Evolutionary conservation across 1,284 basidiomycete genomes (phyloP).

Genomic region (Porodaedalea pini): DNA sequence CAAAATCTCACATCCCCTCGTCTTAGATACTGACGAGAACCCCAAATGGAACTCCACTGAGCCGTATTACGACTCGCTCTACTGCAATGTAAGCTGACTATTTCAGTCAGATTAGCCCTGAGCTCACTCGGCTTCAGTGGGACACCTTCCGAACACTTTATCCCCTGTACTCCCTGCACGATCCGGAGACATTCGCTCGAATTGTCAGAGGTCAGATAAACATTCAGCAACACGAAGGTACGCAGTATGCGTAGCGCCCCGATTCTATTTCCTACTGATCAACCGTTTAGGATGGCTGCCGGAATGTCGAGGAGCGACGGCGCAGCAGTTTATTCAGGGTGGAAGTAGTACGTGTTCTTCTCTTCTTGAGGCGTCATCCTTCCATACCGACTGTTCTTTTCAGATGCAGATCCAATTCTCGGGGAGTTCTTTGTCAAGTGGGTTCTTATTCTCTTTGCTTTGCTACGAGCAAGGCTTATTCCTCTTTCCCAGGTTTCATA

Average conservation of each 20-base stretch:
- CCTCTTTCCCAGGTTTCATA: slow-evolving; percentile 39
- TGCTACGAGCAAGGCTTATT: neutral
- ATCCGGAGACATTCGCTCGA: slow-evolving; percentile 50
- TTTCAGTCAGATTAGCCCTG: neutral
- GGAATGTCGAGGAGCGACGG: slow-evolving; percentile 54
- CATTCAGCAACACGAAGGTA: slow-evolving; percentile 64
- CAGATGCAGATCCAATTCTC: slow-evolving; percentile 61
- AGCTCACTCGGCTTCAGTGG: slow-evolving; percentile 40
- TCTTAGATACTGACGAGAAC: slow-evolving; percentile 63
- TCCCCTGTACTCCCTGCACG: slow-evolving; percentile 58
- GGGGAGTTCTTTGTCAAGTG: slow-evolving; percentile 67
- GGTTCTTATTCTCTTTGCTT: slow-evolving; percentile 17
- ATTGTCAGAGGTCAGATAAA: slow-evolving; percentile 63
- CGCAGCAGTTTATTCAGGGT: slow-evolving; percentile 53
- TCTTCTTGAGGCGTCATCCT: neutral
- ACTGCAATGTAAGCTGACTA: slow-evolving; percentile 53
- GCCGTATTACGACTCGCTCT: slow-evolving; percentile 66
- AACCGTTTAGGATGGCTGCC: slow-evolving; percentile 52
- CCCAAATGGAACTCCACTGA: slow-evolving; percentile 61
- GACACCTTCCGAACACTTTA: slow-evolving; percentile 61
- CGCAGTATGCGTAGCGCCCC: slow-evolving; percentile 1
- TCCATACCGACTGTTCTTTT: neutral
- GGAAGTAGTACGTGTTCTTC: slow-evolving; percentile 50
- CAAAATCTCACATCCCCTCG: neutral
- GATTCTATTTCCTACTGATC: neutral